Base-by-base conservation (phyloP, 768 basidiomycete genomes). In the Kwoniella pini region DNA sequence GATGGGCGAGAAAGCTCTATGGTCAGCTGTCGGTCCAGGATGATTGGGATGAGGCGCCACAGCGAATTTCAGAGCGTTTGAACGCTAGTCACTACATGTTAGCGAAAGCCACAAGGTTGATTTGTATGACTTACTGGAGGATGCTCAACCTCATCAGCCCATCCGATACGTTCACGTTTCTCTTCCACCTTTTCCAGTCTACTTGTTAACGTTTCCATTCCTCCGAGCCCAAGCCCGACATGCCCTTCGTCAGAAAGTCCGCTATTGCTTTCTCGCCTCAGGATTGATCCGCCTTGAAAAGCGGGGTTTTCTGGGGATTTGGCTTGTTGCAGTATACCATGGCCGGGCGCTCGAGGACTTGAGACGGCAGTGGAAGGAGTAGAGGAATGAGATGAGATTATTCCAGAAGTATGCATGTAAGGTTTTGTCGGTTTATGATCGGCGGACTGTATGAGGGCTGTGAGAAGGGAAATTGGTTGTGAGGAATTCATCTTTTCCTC, bases 351-450 rank as follows among this genome's bases (percentile, higher is more conserved):
- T 5, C 53, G 60, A 11, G 63, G 65, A 43, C 66, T 68, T 6
- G 69, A 70, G 19, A 70, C 30, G 2, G 69, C 63, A 0, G 69
- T 67, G 17, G 65, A 67, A 42, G 69, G 65, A 12, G 60, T 54
- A 11, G 65, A 63, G 3, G 65, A 64, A 42, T 52, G 63, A 13
- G 54, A 39, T 13, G 63, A 54, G 15, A 61, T 28, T 13, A 49
- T 2, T 13, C 40, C 54, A 39, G 51, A 45, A 12, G 33, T 15
- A 1, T 31, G 38, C 15, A 2, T 10, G 24, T 15, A 11, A 27
- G 30, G 30, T n/a, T 21, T 43, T 21, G 22, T 12, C 11, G 31
- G 48, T 22, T 33, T 38, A 3, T 28, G 15, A 21, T 61, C 59
- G 5, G 59, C 38, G 4, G 59, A 36, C 11, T 61, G 59, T 12